Percentiles rank a stretch among this genome's conserved stretches.
phyloP scores from a whole-genome alignment of 768 basidiomycete species.

The Russula lepida region DNA sequence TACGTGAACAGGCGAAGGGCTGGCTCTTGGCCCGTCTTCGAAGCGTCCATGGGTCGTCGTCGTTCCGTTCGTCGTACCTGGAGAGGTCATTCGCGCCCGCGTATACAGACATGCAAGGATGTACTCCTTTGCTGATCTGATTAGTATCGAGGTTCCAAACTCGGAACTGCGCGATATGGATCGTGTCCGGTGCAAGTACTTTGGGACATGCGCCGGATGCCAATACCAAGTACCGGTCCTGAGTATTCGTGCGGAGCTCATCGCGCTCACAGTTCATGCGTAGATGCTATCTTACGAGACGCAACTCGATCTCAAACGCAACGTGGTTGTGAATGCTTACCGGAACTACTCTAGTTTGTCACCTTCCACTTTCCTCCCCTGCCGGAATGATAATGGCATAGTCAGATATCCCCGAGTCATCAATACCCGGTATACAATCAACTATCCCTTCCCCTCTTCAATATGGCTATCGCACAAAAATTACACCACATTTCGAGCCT shows the following conservation, averaged over 20 bases:
- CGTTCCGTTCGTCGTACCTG: constrained; percentile 77
- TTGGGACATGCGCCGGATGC: constrained; percentile 84
- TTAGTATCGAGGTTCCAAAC: constrained; percentile 60
- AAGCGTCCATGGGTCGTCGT: constrained; percentile 70
- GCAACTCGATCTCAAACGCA: constrained; percentile 81
- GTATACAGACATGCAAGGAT: constrained; percentile 64
- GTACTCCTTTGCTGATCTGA: constrained; percentile 68
- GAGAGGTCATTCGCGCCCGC: constrained; percentile 65
- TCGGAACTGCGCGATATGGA: constrained; percentile 53
- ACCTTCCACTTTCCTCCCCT: background rate
- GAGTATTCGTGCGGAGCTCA: background rate
- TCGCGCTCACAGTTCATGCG: background rate
- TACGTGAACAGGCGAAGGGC: constrained; percentile 47
- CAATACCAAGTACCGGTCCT: constrained; percentile 74
- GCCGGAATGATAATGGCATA: background rate
- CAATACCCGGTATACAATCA: constrained; percentile 55
- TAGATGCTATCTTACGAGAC: constrained; percentile 83
- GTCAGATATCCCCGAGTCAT: constrained; percentile 44
- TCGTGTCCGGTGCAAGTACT: constrained; percentile 74
- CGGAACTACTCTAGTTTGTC: constrained; percentile 55
- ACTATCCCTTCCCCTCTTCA: constrained; percentile 86
- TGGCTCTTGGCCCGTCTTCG: constrained; percentile 44
- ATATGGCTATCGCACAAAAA: constrained; percentile 91
- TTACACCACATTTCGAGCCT: constrained; percentile 92
- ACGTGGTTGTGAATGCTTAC: constrained; percentile 80